Percentiles rank a stretch among this genome's conserved stretches.
These are phyloP conservation scores for Ganoderma multipileum DNA, from an alignment of 1,284 basidiomycete genomes.

Conservation along the genomic window DNA sequence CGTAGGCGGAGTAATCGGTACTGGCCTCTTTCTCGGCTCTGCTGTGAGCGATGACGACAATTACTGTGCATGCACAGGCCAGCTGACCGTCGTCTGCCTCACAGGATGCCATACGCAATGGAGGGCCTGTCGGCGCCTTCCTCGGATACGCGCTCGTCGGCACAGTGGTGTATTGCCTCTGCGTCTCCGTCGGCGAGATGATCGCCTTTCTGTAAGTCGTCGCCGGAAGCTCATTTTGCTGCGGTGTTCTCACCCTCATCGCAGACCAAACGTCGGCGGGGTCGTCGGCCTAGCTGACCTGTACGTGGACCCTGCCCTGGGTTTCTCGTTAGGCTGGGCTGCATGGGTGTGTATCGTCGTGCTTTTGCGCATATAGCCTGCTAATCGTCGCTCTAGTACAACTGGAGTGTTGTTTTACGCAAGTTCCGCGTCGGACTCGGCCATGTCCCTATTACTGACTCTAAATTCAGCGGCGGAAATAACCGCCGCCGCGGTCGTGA, in stretches of 20 bases:
- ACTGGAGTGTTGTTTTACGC: constrained; percentile 42
- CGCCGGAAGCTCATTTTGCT: no score
- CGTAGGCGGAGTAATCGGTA: constrained; percentile 54
- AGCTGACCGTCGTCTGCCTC: constrained; percentile 34
- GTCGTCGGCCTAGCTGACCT: constrained; percentile 76
- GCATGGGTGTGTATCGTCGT: constrained; percentile 35
- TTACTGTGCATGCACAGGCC: not conserved
- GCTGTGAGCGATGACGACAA: constrained; percentile 23
- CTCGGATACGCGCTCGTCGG: constrained; percentile 69
- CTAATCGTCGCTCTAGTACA: constrained; percentile 31
- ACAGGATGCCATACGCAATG: constrained; percentile 62
- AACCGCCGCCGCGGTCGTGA: constrained; percentile 36
- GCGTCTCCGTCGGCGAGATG: constrained; percentile 42
- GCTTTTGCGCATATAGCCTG: not conserved
- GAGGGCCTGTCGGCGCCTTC: constrained; percentile 69
- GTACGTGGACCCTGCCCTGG: constrained; percentile 39
- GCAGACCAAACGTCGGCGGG: constrained; percentile 80
- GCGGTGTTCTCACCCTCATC: not conserved
- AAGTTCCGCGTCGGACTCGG: constrained; percentile 5
- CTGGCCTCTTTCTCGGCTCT: constrained; percentile 53
- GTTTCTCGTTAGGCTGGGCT: constrained; percentile 41
- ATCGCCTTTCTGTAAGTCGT: constrained; percentile 41
- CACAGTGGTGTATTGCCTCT: constrained; percentile 48
- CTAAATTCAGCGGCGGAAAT: constrained; percentile 37
- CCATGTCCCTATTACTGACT: not conserved